Conservation (phyloP, 345 rosid species). For the Lumnitzera littorea region DNA sequence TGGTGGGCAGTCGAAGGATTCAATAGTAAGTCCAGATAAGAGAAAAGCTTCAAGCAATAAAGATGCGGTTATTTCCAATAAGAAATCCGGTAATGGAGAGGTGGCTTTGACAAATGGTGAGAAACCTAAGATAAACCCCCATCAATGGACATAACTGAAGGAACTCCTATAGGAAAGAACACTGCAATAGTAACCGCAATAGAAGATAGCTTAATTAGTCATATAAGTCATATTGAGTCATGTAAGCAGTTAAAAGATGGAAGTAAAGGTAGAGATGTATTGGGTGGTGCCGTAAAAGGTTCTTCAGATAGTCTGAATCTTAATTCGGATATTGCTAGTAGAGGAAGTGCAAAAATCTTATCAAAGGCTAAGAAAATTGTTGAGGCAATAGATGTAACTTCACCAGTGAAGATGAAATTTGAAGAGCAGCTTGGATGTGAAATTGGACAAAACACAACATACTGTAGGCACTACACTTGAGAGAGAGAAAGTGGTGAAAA, state of each 20-base stretch:
- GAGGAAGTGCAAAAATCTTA: conserved; percentile 27
- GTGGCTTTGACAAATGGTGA: conserved; percentile 30
- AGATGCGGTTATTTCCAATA: conserved; percentile 25
- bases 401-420: conserved; percentile 11
- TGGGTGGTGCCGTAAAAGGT: conserved; percentile 20
- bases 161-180: conserved; percentile 19
- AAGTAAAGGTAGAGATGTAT: conserved; percentile 19
- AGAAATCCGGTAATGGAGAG: conserved; percentile 26
- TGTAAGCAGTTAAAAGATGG: conserved; percentile 27
- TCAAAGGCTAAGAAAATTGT: conserved; percentile 22
- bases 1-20: conserved; percentile 26
- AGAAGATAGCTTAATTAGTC: conserved; percentile 23
- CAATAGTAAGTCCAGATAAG: conserved; percentile 19
- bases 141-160: conserved; percentile 26
- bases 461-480: too few species aligned
- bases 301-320: conserved; percentile 23
- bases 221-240: conserved; percentile 8
- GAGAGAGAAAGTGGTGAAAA: too few species aligned
- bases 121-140: conserved; percentile 23
- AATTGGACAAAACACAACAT: not conserved
- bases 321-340: conserved; percentile 19
- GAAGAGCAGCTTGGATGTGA: conserved; percentile 2
- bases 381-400: conserved; percentile 24
- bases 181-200: conserved; percentile 17
- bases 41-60: conserved; percentile 26